Percentiles rank a stretch among this genome's conserved stretches.
Conservation (phyloP, 306 rosid species). For the Malus fusca region DNA sequence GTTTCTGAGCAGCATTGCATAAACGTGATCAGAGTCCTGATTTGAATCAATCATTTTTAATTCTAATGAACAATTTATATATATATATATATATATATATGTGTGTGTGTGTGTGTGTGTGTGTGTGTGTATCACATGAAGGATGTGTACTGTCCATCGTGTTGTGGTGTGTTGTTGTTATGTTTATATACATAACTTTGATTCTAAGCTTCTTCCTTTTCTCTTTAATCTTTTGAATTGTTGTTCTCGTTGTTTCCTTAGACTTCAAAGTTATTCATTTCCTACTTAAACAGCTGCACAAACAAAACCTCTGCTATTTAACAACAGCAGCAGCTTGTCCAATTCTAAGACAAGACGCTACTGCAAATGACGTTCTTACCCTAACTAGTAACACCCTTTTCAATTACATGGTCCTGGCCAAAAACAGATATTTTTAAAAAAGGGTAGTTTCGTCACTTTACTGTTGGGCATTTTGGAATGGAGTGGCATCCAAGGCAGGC, state of each 20-base stretch:
- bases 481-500: conserved; percentile 18
- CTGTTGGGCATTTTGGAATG: conserved; percentile 10
- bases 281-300: not conserved
- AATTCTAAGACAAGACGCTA: not conserved
- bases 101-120: too few relatives aligned
- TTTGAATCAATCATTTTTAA: not conserved
- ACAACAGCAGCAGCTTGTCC: not conserved
- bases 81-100: not conserved
- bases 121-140: not conserved
- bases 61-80: not conserved
- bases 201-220: conserved; percentile 23
- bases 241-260: not conserved
- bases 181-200: conserved; percentile 4
- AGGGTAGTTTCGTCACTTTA: not conserved
- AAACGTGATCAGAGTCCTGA: too few relatives aligned
- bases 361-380: not conserved
- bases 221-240: not conserved
- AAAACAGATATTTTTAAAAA: not conserved
- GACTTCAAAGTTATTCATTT: conserved; percentile 2
- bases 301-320: not conserved
- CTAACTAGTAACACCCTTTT: not conserved
- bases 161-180: too few relatives aligned
- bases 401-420: not conserved
- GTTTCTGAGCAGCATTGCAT: not conserved
- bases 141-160: not conserved